Evolutionary conservation across 164 flowering plant species (phyloP).

Genomic region (Chimonanthus praecox): DNA sequence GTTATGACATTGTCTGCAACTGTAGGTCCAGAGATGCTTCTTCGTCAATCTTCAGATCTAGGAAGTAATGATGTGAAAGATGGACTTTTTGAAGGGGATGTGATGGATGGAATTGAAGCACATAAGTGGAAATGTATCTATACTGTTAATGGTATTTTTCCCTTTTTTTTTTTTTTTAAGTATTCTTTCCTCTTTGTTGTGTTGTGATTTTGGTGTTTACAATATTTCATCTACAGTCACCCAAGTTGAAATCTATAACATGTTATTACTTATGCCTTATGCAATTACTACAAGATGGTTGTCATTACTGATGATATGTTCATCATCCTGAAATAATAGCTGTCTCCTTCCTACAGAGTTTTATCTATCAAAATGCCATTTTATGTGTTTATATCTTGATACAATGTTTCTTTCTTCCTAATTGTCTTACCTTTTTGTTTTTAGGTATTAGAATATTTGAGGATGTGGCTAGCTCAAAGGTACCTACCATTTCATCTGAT

Average conservation of each 20-base stretch:
- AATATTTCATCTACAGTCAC: too few species aligned
- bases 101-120: constrained; percentile 69
- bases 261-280: background rate
- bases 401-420: background rate
- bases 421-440: constrained; percentile 9
- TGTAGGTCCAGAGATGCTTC: constrained; percentile 69
- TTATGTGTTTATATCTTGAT: background rate
- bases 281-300: too few species aligned
- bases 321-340: too few species aligned
- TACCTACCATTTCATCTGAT: constrained; percentile 19
- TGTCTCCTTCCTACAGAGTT: background rate
- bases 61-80: constrained; percentile 1
- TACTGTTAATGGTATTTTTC: constrained; percentile 54
- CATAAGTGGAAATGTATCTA: constrained; percentile 84
- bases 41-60: constrained; percentile 29
- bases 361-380: background rate
- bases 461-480: constrained; percentile 70
- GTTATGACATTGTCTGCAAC: background rate
- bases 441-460: constrained; percentile 92
- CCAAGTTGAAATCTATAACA: background rate
- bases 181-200: background rate
- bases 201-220: background rate
- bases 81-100: constrained; percentile 42
- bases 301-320: too few species aligned
- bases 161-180: background rate